A percentile compares a stretch with the other conserved stretches of the same genome.
Conservation (phyloP, 139 green algal species). For the Microglena sp. region DNA sequence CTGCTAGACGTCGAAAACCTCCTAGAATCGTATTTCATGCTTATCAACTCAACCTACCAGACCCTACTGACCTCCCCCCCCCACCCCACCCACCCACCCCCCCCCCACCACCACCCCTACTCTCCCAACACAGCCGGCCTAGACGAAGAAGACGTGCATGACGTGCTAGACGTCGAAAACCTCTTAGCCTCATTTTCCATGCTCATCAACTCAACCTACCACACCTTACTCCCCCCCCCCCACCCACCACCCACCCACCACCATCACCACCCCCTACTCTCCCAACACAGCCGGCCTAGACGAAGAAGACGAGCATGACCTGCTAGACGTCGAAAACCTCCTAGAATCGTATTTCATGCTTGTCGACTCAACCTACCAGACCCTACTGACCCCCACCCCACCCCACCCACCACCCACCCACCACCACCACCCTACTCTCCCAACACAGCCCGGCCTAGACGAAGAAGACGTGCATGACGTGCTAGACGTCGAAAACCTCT, state of each 20-base stretch:
- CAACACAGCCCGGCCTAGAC: background rate
- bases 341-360: conserved; percentile 52
- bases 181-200: background rate
- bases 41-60: conserved; percentile 42
- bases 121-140: too few relatives aligned
- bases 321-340: conserved; percentile 48
- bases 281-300: background rate
- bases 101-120: too few relatives aligned
- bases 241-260: background rate
- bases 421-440: too few relatives aligned
- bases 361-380: conserved; percentile 54
- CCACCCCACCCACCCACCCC: too few relatives aligned
- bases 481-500: conserved; percentile 47
- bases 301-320: background rate
- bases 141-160: too few relatives aligned
- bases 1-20: conserved; percentile 53
- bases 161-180: background rate
- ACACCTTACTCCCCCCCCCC: too few relatives aligned
- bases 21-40: conserved; percentile 50
- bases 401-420: too few relatives aligned
- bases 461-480: conserved; percentile 28
- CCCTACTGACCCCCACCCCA: conserved; percentile 31
- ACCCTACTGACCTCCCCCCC: background rate
- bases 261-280: background rate
- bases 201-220: background rate